A percentile compares a stretch with the other conserved stretches of the same genome.
These are phyloP conservation scores for Caloboletus firmus DNA, from an alignment of 1,284 basidiomycete species.

Conservation along the genomic window DNA sequence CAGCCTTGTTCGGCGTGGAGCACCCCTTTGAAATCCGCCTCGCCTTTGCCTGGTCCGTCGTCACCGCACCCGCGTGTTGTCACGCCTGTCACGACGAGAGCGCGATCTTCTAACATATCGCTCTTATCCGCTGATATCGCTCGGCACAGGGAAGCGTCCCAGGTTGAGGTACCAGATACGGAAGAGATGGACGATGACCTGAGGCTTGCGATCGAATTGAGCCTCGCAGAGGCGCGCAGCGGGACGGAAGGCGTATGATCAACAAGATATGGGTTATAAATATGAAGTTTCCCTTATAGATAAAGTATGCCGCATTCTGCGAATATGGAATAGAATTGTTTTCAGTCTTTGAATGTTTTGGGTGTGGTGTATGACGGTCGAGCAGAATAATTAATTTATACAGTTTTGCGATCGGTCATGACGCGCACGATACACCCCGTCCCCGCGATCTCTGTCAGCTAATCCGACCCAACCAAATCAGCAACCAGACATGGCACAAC, in stretches of 20 bases:
- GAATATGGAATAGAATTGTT: constrained; percentile 4
- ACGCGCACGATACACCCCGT: constrained; percentile 96
- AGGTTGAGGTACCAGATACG: not conserved
- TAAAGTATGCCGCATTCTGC: not conserved
- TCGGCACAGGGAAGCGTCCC: not conserved
- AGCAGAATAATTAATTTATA: constrained; percentile 51
- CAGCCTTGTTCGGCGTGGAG: constrained; percentile 31
- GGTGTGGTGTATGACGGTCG: not conserved
- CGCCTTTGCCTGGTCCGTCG: constrained; percentile 14
- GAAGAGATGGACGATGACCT: constrained; percentile 54
- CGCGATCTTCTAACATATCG: constrained; percentile 6
- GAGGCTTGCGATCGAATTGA: constrained; percentile 54
- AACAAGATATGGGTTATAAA: not conserved
- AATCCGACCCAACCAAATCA: constrained; percentile 13
- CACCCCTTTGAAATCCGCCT: constrained; percentile 20
- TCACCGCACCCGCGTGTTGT: constrained; percentile 16
- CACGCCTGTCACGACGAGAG: constrained; percentile 8
- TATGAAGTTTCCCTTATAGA: not conserved
- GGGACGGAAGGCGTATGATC: constrained; percentile 31
- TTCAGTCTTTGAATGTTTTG: not conserved
- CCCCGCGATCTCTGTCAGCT: constrained; percentile 95
- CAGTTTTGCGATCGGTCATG: constrained; percentile 90
- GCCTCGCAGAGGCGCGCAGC: constrained; percentile 55
- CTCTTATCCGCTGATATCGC: constrained; percentile 19
- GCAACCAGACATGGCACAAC: not conserved